Evolutionary conservation across 768 basidiomycete genomes (phyloP), one percentile per base, ranked within the genome.

Genomic region (Obba rivulosa): DNA sequence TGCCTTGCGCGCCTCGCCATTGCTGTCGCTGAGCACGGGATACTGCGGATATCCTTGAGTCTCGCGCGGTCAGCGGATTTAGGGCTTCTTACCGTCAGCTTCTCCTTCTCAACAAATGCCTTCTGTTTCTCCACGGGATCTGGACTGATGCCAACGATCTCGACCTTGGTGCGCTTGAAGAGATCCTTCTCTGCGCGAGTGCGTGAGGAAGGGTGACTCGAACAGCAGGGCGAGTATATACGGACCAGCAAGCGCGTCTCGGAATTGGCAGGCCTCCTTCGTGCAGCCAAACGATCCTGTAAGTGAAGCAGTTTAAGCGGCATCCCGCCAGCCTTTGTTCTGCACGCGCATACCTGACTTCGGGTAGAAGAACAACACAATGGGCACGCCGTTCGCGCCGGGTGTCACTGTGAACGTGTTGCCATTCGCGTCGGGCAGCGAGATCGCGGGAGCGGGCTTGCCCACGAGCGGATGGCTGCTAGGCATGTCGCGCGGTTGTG

Each of bases 291-390:
- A 82, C 2, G 87, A 79, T 5, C 83, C 87, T 83, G 62, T 41
- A 9, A 28, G 24, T 17, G 3, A 43, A 22, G 14, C 34, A 11
- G 10, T 34, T 10, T 38, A 9, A 24, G 37, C 14, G 13, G n/a
- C 8, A 23, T 20, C 13, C 8, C 23, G 5, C 22, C 7, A 24
- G 20, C 37, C n/a, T 38, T 38, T 20, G 37, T n/a, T 8, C 8
- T 8, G n/a, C 37, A 38, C 5, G 25, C 20, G 46, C 65, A 50
- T 65, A 83, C 85, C 80, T 35, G 85, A 76, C 58, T 76, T 72
- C 9, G 87, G 87, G 57, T 86, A 89, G 68, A 92, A 92, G 72
- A 91, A 89, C 34, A 92, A 51, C 9, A 77, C 85, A 18, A 78
- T 75, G 1, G 90, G 87, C 46, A 77, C 62, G 17, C 75, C 77